Conservation (phyloP, 2,329 filamentous ascomycete species). For the Colletotrichum coccodes region DNA sequence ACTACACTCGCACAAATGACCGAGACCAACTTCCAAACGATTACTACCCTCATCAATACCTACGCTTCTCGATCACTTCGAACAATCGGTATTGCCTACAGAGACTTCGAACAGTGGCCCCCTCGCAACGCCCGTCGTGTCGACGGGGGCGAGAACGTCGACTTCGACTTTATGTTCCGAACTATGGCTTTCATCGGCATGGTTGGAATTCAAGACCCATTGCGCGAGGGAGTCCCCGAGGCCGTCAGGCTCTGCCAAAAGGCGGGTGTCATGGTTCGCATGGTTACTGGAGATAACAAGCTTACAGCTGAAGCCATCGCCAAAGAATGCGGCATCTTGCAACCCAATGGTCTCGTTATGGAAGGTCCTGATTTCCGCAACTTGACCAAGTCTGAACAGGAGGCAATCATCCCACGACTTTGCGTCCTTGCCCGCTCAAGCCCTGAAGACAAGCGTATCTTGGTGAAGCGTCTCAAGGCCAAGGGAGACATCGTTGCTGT, state of each 20-base stretch:
- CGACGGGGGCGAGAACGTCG: slow-evolving; percentile 67
- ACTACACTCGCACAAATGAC: slow-evolving; percentile 55
- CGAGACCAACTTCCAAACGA: slow-evolving; percentile 61
- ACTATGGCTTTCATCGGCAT: slow-evolving; percentile 76
- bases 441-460: slow-evolving; percentile 79
- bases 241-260: slow-evolving; percentile 79
- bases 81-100: slow-evolving; percentile 86
- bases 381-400: slow-evolving; percentile 72
- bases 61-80: slow-evolving; percentile 85
- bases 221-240: slow-evolving; percentile 78
- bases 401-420: slow-evolving; percentile 73
- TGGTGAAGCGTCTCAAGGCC: slow-evolving; percentile 78
- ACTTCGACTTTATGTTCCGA: slow-evolving; percentile 74
- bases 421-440: slow-evolving; percentile 80
- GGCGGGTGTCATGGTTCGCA: slow-evolving; percentile 82
- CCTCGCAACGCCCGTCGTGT: slow-evolving; percentile 68
- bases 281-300: slow-evolving; percentile 88
- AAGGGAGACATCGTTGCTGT: slow-evolving; percentile 83
- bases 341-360: slow-evolving; percentile 75
- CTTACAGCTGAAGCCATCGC: slow-evolving; percentile 84
- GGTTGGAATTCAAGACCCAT: slow-evolving; percentile 84
- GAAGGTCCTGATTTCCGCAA: slow-evolving; percentile 84
- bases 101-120: slow-evolving; percentile 88
- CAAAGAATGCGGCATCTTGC: slow-evolving; percentile 80
- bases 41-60: slow-evolving; percentile 76